These are phyloP conservation scores for Penicillium sp. DNA, from an alignment of 2,329 filamentous ascomycete genomes.

Conservation along the genomic window DNA sequence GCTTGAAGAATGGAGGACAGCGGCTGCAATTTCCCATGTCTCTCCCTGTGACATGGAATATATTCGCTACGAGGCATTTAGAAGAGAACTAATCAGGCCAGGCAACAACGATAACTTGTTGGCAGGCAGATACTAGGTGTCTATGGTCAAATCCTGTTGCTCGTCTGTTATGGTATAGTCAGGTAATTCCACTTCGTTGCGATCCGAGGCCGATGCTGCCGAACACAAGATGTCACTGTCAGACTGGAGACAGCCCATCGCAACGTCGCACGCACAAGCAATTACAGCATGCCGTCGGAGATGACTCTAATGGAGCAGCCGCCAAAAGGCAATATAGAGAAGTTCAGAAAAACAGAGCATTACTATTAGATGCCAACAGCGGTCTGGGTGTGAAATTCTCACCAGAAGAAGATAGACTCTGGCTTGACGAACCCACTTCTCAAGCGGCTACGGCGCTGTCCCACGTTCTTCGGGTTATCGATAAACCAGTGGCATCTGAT, in stretches of 20 bases:
- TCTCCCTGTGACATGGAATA: neutral
- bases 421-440: slow-evolving; percentile 13
- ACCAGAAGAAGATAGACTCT: slow-evolving; percentile 8
- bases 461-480: slow-evolving; percentile 26
- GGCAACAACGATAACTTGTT: neutral
- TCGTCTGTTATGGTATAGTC: slow-evolving; percentile 18
- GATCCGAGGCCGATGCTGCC: slow-evolving; percentile 18
- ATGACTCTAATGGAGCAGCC: neutral
- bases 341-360: neutral
- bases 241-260: slow-evolving; percentile 6
- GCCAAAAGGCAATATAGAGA: neutral
- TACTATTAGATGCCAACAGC: neutral
- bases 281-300: neutral
- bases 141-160: neutral
- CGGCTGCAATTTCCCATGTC: neutral
- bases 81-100: neutral
- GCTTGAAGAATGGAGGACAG: neutral
- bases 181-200: slow-evolving; percentile 4
- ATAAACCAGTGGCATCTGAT: slow-evolving; percentile 16
- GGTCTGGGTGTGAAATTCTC: neutral
- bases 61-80: neutral
- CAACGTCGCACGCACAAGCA: slow-evolving; percentile 15
- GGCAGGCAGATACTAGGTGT: neutral
- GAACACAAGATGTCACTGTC: slow-evolving; percentile 12
- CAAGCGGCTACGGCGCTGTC: slow-evolving; percentile 26